phyloP scores from a whole-genome alignment of 495 filamentous ascomycete species.

The Hypoxylon rickii region DNA sequence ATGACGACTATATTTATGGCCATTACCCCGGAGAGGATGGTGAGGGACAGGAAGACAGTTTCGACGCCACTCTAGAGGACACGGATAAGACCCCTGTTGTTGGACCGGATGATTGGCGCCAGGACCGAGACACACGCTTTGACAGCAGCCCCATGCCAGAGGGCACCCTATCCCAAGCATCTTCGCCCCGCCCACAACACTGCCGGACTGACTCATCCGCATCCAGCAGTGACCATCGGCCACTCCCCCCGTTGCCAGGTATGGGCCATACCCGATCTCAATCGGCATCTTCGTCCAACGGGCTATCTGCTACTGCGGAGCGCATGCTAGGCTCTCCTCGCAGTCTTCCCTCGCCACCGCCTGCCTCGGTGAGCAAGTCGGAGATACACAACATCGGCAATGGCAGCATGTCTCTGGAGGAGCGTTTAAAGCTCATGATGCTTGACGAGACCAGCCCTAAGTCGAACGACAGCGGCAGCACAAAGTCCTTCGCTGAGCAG shows the following conservation, averaged over 20 bases:
- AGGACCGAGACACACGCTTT: conserved; percentile 76
- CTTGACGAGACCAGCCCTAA: conserved; percentile 63
- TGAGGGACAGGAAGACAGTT: conserved; percentile 80
- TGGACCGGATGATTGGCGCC: conserved; percentile 91
- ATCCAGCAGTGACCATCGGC: conserved; percentile 74
- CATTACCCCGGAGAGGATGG: conserved; percentile 68
- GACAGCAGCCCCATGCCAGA: conserved; percentile 68
- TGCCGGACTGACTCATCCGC: conserved; percentile 67
- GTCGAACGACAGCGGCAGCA: conserved; percentile 34
- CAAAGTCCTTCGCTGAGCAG: conserved; percentile 49
- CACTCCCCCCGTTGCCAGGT: conserved; percentile 74
- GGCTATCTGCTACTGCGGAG: conserved; percentile 66
- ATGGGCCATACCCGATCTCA: conserved; percentile 44
- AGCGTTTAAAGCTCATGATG: conserved; percentile 82
- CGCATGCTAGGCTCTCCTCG: conserved; percentile 63
- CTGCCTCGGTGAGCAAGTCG: conserved; percentile 66
- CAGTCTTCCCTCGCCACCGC: conserved; percentile 68
- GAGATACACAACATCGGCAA: conserved; percentile 72
- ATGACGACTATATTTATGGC: conserved; percentile 60
- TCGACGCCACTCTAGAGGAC: conserved; percentile 91
- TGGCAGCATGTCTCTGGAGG: conserved; percentile 77
- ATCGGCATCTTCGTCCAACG: conserved; percentile 44
- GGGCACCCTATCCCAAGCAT: conserved; percentile 33
- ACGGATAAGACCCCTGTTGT: conserved; percentile 97
- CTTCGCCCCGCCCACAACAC: conserved; percentile 46